Evolutionary conservation across 805 yeast species (phyloP).

Genomic region (Ogataea dorogensis): DNA sequence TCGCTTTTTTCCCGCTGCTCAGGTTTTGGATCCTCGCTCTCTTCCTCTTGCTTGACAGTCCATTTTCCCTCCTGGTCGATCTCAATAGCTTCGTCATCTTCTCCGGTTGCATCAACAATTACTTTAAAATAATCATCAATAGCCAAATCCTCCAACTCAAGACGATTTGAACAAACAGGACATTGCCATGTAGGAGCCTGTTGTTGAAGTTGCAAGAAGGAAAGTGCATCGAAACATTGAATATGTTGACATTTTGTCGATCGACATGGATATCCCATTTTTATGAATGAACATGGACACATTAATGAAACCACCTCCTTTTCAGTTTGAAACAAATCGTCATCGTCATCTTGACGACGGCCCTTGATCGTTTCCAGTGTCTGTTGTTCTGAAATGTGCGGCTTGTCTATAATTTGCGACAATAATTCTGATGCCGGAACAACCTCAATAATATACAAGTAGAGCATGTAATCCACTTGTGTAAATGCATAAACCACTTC

Average conservation of each 20-base stretch:
- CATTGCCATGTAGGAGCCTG: conserved; percentile 87
- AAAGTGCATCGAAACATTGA: conserved; percentile 82
- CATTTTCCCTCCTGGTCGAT: conserved; percentile 74
- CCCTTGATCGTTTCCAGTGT: conserved; percentile 38
- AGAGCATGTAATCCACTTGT: conserved; percentile 47
- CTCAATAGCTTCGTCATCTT: conserved; percentile 62
- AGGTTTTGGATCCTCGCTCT: conserved; percentile 1
- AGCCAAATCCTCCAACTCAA: conserved; percentile 58
- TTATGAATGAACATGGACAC: conserved; percentile 75
- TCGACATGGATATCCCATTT: conserved; percentile 71
- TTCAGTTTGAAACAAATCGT: conserved; percentile 70
- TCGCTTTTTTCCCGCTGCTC: neutral
- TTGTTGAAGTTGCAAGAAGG: conserved; percentile 70
- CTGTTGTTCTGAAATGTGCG: conserved; percentile 49
- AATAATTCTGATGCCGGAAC: conserved; percentile 42
- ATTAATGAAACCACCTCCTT: conserved; percentile 60
- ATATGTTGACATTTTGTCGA: conserved; percentile 73
- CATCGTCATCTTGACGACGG: conserved; percentile 45
- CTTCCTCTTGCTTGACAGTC: conserved; percentile 38
- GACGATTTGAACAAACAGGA: conserved; percentile 66
- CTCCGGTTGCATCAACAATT: conserved; percentile 52
- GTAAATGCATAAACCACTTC: conserved; percentile 61
- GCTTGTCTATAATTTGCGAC: conserved; percentile 40
- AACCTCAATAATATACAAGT: conserved; percentile 57
- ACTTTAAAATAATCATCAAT: conserved; percentile 73